Evolutionary conservation across 352 stramenopile species (phyloP).

Genomic region (Pythium grandisporangium): DNA sequence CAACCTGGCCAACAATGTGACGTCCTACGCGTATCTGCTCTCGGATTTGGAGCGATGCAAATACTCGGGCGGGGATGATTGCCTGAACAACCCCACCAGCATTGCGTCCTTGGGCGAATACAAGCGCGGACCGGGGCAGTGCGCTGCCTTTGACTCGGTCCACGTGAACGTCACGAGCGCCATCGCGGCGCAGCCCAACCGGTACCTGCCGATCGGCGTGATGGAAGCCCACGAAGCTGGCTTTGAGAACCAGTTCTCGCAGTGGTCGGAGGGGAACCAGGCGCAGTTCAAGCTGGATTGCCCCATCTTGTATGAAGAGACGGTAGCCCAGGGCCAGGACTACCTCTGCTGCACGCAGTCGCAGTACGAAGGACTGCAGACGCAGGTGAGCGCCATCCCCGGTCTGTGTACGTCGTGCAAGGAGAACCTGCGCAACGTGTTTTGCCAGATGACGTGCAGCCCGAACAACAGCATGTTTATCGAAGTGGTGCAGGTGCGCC

Average conservation of each 20-base stretch:
- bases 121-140: slow-evolving; percentile 31
- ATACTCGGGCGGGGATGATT: slow-evolving; percentile 53
- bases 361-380: slow-evolving; percentile 57
- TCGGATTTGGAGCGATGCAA: slow-evolving; percentile 50
- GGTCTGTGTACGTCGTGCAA: slow-evolving; percentile 60
- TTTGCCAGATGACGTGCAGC: slow-evolving; percentile 75
- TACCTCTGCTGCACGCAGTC: slow-evolving; percentile 70
- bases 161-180: slow-evolving; percentile 34
- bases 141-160: slow-evolving; percentile 54
- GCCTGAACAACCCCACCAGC: slow-evolving; percentile 37
- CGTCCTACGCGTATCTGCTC: slow-evolving; percentile 23
- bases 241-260: slow-evolving; percentile 63
- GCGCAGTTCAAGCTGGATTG: slow-evolving; percentile 61
- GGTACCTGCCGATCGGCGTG: slow-evolving; percentile 54
- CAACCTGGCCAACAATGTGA: slow-evolving; percentile 25
- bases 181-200: slow-evolving; percentile 26
- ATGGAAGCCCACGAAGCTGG: slow-evolving; percentile 42
- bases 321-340: slow-evolving; percentile 33
- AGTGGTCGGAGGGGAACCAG: slow-evolving; percentile 49
- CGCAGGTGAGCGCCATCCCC: slow-evolving; percentile 45
- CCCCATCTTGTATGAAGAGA: slow-evolving; percentile 57
- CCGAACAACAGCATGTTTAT: slow-evolving; percentile 75
- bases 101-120: slow-evolving; percentile 45
- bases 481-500: slow-evolving; percentile 51
- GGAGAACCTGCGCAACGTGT: slow-evolving; percentile 67